A percentile compares a stretch with the other conserved stretches of the same genome.
Conservation (phyloP, 2,329 filamentous ascomycete genomes). For the Fusarium miscanthi region DNA sequence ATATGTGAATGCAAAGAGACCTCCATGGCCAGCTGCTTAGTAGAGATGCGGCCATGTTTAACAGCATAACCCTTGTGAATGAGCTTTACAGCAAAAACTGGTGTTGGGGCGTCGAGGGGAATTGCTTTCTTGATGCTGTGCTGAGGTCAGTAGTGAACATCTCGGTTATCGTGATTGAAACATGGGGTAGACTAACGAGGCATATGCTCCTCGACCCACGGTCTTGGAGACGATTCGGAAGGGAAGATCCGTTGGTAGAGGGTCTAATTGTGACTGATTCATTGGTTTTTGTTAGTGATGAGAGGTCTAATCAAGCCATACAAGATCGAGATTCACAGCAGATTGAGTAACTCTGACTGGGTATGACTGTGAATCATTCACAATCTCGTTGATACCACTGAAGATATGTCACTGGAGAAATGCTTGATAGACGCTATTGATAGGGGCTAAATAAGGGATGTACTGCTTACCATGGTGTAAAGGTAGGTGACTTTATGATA, state of each 20-base stretch:
- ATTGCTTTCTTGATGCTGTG: conserved; percentile 91
- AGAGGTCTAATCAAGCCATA: neutral
- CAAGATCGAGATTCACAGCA: neutral
- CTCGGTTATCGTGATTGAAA: conserved; percentile 5
- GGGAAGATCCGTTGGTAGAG: conserved; percentile 84
- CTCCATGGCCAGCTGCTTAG: conserved; percentile 92
- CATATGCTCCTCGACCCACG: conserved; percentile 96
- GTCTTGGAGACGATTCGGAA: conserved; percentile 97
- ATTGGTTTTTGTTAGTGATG: conserved; percentile 48
- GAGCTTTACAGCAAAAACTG: conserved; percentile 96
- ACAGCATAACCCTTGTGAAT: conserved; percentile 97
- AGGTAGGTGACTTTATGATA: conserved; percentile 1
- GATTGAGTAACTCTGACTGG: neutral
- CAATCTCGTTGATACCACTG: conserved; percentile 1
- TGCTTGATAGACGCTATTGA: neutral
- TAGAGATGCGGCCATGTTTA: conserved; percentile 86
- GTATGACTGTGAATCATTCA: conserved; percentile 12
- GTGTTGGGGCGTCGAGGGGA: conserved; percentile 73
- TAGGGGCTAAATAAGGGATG: neutral
- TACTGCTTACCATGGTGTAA: conserved; percentile 34
- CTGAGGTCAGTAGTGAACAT: conserved; percentile 9
- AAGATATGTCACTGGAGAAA: conserved; percentile 4
- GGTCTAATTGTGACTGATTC: conserved; percentile 87
- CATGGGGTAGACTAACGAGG: conserved; percentile 73
- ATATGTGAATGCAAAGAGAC: conserved; percentile 90